Conservation (phyloP, 169 alveolate genomes). For the Plasmodium gaboni region DNA sequence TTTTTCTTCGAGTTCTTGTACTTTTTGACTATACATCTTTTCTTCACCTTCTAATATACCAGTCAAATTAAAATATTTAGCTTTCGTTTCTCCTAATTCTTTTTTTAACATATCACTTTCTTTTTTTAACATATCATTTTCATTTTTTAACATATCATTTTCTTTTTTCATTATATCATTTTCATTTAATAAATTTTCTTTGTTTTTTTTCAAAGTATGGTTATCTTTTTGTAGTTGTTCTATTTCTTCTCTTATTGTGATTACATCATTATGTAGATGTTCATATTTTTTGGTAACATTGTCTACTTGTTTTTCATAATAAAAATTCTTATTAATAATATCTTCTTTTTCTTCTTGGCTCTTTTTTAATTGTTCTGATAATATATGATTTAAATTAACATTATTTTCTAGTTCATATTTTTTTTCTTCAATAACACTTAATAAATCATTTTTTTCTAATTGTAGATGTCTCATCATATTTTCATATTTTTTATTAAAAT, state of each 20-base stretch:
- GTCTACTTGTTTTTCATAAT: conserved; percentile 35
- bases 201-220: background rate
- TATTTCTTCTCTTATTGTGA: conserved; percentile 15
- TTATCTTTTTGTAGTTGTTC: conserved; percentile 15
- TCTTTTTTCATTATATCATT: conserved; percentile 6
- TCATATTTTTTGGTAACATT: conserved; percentile 17
- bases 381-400: conserved; percentile 21
- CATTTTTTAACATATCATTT: conserved; percentile 1
- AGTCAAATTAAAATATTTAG: conserved; percentile 59
- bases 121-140: conserved; percentile 5
- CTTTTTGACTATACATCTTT: conserved; percentile 54
- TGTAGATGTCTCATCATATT: conserved; percentile 71
- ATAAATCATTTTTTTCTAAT: conserved; percentile 46
- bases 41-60: conserved; percentile 74
- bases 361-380: conserved; percentile 55
- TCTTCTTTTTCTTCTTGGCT: conserved; percentile 38
- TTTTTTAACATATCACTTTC: conserved; percentile 35
- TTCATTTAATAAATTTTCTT: too few species aligned
- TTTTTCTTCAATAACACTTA: conserved; percentile 45
- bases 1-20: conserved; percentile 41
- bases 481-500: conserved; percentile 46
- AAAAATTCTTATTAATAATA: conserved; percentile 2
- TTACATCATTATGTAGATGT: conserved; percentile 9
- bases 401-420: conserved; percentile 52
- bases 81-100: conserved; percentile 69